These are phyloP conservation scores for Boletus speciosus DNA, from an alignment of 768 basidiomycete species.

Conservation along the genomic window DNA sequence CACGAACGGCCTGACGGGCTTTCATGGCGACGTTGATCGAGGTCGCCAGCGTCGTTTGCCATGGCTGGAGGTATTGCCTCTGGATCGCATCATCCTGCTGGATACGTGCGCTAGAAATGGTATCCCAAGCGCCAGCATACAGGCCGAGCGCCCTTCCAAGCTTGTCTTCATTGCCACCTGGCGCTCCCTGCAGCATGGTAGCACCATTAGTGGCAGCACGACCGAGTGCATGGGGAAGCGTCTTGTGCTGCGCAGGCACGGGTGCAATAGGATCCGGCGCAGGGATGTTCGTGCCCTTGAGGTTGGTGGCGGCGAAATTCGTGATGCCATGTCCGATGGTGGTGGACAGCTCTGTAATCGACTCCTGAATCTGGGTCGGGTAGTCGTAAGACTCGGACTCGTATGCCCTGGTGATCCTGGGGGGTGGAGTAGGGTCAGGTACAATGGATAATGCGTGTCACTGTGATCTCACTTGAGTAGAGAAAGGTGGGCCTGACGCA, in stretches of 20 bases:
- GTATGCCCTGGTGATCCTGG: conserved; percentile 83
- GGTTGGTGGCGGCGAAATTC: conserved; percentile 82
- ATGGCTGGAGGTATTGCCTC: conserved; percentile 68
- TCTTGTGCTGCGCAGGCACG: conserved; percentile 77
- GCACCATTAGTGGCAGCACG: conserved; percentile 72
- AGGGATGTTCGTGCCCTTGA: conserved; percentile 86
- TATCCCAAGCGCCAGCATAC: conserved; percentile 83
- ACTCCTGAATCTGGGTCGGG: conserved; percentile 85
- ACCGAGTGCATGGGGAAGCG: conserved; percentile 89
- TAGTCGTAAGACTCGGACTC: conserved; percentile 87
- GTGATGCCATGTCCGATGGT: conserved; percentile 72
- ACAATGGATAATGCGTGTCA: neutral
- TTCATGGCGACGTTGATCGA: conserved; percentile 89
- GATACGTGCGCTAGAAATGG: conserved; percentile 72
- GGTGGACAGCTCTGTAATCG: conserved; percentile 65
- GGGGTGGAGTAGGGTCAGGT: neutral
- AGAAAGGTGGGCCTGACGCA: conserved; percentile 70
- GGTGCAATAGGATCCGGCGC: conserved; percentile 57
- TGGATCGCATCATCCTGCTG: conserved; percentile 75
- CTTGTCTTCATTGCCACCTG: conserved; percentile 54
- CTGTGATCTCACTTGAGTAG: conserved; percentile 67
- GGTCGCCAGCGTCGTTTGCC: conserved; percentile 83
- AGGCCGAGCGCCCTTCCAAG: conserved; percentile 74
- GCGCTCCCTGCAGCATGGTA: conserved; percentile 40
- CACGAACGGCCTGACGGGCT: conserved; percentile 78